Conservation (phyloP, 176 grass and related monocot species). For the Elaeis guineensis region DNA sequence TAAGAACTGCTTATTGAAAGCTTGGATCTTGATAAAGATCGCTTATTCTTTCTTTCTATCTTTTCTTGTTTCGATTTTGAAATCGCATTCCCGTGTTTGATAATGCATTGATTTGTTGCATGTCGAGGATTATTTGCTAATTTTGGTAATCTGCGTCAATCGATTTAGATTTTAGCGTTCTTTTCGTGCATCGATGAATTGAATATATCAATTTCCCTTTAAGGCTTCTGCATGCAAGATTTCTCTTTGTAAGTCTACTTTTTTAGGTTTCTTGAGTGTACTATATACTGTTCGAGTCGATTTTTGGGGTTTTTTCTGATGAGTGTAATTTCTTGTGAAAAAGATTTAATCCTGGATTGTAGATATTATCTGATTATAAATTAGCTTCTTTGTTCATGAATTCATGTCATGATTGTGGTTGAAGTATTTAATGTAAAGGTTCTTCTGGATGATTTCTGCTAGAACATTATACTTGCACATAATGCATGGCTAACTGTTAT, state of each 20-base stretch:
- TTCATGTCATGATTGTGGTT: too few relatives aligned
- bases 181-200: not conserved
- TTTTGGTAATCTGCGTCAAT: too few relatives aligned
- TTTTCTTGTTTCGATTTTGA: not conserved
- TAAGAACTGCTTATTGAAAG: not conserved
- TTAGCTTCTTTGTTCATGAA: too few relatives aligned
- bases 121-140: not conserved
- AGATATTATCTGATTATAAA: too few relatives aligned
- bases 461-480: too few relatives aligned
- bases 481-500: too few relatives aligned
- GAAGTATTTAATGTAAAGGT: too few relatives aligned
- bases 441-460: too few relatives aligned
- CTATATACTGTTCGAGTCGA: not conserved
- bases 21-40: constrained; percentile 8
- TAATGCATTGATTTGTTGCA: constrained; percentile 1
- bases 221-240: constrained; percentile 5
- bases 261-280: not conserved
- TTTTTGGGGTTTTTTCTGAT: not conserved
- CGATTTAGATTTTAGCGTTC: not conserved
- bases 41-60: not conserved
- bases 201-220: constrained; percentile 1
- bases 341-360: too few relatives aligned
- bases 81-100: not conserved
- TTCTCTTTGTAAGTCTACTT: not conserved
- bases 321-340: not conserved